phyloP scores from a whole-genome alignment of 1,284 basidiomycete species.

The Omphalotus olearius region DNA sequence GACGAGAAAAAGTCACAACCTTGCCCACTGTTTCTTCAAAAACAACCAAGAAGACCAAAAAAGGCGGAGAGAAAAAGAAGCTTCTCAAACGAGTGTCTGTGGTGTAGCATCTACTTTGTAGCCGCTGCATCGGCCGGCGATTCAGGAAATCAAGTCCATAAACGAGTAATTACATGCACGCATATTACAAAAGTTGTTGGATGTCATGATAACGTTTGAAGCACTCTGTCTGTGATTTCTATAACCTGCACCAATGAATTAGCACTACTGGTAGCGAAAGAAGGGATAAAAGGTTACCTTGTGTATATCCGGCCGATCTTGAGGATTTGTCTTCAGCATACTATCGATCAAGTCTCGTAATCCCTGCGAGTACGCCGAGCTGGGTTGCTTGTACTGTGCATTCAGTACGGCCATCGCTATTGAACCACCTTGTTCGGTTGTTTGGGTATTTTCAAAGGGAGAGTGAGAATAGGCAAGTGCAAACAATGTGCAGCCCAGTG shows the following conservation, averaged over 20 bases:
- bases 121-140: no score
- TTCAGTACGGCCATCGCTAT: slow-evolving; percentile 95
- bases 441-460: slow-evolving; percentile 88
- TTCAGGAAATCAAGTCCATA: no score
- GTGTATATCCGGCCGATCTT: slow-evolving; percentile 80
- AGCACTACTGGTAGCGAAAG: slow-evolving; percentile 1
- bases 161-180: no score
- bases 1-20: no score
- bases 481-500: slow-evolving; percentile 87
- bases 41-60: no score
- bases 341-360: slow-evolving; percentile 78
- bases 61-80: no score
- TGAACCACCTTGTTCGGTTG: slow-evolving; percentile 83
- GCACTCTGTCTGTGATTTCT: slow-evolving; percentile 59
- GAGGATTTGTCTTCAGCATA: slow-evolving; percentile 80
- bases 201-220: slow-evolving; percentile 47
- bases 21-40: no score
- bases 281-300: slow-evolving; percentile 43
- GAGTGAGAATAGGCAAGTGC: slow-evolving; percentile 91
- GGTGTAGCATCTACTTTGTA: no score
- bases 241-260: slow-evolving; percentile 54
- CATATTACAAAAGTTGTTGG: no score
- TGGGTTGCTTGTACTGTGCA: slow-evolving; percentile 86
- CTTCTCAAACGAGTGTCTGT: no score
- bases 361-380: slow-evolving; percentile 76